A percentile compares a stretch with the other conserved stretches of the same genome.
Evolutionary conservation across 2,329 filamentous ascomycete species (phyloP).

Genomic region (Periconia macrospinosa): DNA sequence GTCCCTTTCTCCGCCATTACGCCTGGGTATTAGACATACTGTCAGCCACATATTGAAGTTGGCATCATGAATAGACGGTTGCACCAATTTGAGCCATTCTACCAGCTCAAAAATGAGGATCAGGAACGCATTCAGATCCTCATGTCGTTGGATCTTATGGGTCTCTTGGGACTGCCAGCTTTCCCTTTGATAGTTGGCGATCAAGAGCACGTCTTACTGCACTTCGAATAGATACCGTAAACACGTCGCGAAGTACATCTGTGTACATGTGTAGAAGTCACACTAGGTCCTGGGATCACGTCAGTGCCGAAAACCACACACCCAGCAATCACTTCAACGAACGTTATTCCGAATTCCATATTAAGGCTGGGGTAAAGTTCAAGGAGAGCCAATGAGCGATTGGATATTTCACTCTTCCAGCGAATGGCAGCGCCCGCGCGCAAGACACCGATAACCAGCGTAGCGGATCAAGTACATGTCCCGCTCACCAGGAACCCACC

Average conservation of each 20-base stretch:
- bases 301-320: not conserved
- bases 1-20: constrained; percentile 32
- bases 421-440: not conserved
- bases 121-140: too few species aligned
- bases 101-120: too few species aligned
- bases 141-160: too few species aligned
- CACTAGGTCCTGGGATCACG: not conserved
- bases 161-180: too few species aligned
- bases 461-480: too few species aligned
- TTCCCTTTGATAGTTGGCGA: too few species aligned
- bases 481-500: not conserved
- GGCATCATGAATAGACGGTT: too few species aligned
- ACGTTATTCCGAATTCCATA: not conserved
- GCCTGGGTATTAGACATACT: not conserved
- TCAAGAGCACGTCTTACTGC: too few species aligned
- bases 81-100: not conserved
- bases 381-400: not conserved
- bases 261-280: too few species aligned
- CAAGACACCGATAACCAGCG: not conserved
- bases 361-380: not conserved
- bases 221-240: too few species aligned
- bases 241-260: too few species aligned
- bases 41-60: constrained; percentile 18
- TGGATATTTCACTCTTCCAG: not conserved
- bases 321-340: not conserved